Evolutionary conservation across 768 basidiomycete genomes (phyloP), one percentile per base, ranked within the genome.

Genomic region (Piloderma croceum): DNA sequence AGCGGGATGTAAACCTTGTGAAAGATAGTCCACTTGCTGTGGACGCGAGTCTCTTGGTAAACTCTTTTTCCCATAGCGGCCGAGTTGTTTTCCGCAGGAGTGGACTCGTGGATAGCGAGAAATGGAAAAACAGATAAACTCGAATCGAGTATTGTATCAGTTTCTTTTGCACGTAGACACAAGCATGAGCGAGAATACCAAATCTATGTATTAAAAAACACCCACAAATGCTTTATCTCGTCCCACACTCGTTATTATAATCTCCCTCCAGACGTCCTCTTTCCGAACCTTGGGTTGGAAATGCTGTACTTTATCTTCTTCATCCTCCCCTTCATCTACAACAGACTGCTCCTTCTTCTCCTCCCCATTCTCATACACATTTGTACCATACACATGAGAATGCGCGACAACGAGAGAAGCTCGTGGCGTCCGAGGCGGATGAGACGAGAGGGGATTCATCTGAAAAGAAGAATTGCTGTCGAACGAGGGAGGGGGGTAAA

Each of bases 221-320:
- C 85, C 54, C 64, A 90, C 88, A 56, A 91, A 82, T 21, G 79
- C 77, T 65, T 91, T 91, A 62, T 91, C 89, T 50, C 89, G 71
- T 37, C 89, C 89, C 48, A 76, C 71, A 50, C 83, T 85, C 21
- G 85, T 81, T 52, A 79, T 70, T 39, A 90, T 65, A 58, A 90
- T 76, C 42, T 90, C 89, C 47, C 79, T 70, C 85, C 83, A 89
- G 6, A 91, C 73, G 23, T 88, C 86, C 54, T 82, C 81, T 31
- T 59, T 61, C 22, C 67, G 61, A 19, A 89, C 68, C 40, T 62
- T 72, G 50, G 58, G 59, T 50, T 72, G 70, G 9, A 68, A 68
- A 24, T 54, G 59, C 55, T 67, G 62, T 9, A 66, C 67, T 4
- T 48, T 62, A 34, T 69, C 75, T 40, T 72, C 65, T 46, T 74